These are phyloP conservation scores for Chloroidium sp. DNA, from an alignment of 163 green algal species.

Conservation along the genomic window DNA sequence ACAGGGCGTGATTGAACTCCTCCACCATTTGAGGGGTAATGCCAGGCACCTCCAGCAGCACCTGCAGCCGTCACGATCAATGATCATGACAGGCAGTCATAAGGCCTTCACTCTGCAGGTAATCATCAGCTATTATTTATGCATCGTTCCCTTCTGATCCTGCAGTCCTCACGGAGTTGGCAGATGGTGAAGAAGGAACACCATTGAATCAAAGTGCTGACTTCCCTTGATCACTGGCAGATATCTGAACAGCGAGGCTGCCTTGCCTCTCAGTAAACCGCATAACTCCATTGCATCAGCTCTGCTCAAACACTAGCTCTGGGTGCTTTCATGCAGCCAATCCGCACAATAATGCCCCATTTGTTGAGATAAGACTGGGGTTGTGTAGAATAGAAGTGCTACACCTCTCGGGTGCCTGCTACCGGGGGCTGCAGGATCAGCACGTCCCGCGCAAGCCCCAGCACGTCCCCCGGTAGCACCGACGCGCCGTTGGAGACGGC, in stretches of 20 bases:
- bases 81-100: neutral
- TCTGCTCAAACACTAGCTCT: no score
- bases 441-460: constrained; percentile 45
- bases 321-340: no score
- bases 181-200: no score
- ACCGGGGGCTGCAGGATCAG: constrained; percentile 27
- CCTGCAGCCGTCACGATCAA: neutral
- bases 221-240: no score
- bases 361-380: no score
- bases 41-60: constrained; percentile 43
- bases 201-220: no score
- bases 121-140: neutral
- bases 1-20: constrained; percentile 12
- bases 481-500: constrained; percentile 10
- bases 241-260: no score
- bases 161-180: no score
- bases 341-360: no score
- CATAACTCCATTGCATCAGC: no score
- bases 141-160: no score
- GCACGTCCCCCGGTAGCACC: constrained; percentile 39
- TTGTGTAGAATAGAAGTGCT: neutral
- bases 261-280: no score
- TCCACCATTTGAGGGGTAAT: constrained; percentile 16
- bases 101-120: neutral
- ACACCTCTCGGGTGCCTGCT: constrained; percentile 8